Base-by-base conservation (phyloP, 352 stramenopile genomes). In the Bremia lactucae region DNA sequence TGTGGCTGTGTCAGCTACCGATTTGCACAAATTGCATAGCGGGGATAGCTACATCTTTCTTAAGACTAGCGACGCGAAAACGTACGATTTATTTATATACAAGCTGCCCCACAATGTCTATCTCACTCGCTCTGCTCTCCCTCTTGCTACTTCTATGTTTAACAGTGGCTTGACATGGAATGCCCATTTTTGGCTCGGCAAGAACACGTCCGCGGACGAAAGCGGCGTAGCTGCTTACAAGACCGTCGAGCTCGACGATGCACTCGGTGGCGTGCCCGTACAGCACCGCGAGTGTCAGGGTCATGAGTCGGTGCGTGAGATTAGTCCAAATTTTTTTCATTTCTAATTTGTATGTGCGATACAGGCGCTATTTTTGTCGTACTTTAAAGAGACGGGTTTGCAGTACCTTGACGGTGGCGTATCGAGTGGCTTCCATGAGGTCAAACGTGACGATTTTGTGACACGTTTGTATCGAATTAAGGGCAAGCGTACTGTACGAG, bases 11-110 rank as follows among this genome's bases (percentile, higher is more conserved):
- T 43, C 73, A 0, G 26, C 46, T 10, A 41, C 74, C 35, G 58
- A 85, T 5, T 58, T 91, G 43, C 86, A 93, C 35, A 85, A 83
- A 46, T 94, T 98, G 50, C 77, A 96, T 73, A 80, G 56, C n/a
- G 95, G 95, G 31, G 95, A 98, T 76, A 96, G 78, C 39, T 98
- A 98, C 75, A 96, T 98, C 61, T 83, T 97, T 37, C 72, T 98
- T 42, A 76, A 87, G 40, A 96, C 89, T 2, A 76, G 52, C 41
- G 53, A 72, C 46, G 59, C 51, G 31, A 59, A 47, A 24, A 79
- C 58, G 67, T 81, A 55, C 51, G 42, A 49, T 23, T 25, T 24
- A 28, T 23, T 8, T 18, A 16, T 6, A 11, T 8, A 34, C 23
- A 14, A 34, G 24, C 2, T 22, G 18, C 28, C 14, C 28, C 34